Evolutionary conservation across 305 asterid genomes (phyloP), one percentile per base, ranked within the genome.

Genomic region (Stenogyne calaminthoides): DNA sequence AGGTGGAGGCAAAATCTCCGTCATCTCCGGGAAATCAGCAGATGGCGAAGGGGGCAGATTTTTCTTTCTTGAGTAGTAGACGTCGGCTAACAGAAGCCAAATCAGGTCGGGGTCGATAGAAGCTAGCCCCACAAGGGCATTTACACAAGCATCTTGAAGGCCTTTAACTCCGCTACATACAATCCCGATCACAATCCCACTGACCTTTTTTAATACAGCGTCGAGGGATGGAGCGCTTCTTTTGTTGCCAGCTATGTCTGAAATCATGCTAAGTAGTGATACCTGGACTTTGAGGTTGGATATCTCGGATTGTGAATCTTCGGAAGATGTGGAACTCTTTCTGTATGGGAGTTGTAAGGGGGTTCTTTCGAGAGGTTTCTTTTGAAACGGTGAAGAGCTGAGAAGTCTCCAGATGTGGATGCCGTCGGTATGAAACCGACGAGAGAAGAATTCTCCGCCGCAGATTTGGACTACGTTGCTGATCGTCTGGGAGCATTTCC

Each of bases 371-470:
- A 77, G 68, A 62, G 84, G 82, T 22, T 79, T 87, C 82, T 79
- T 86, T 73, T 87, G 96, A 67, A 86, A 95, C 6, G 99, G 99
- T 4, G 99, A 90, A 37, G 91, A 72, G 88, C 76, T 85, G 10
- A 92, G 88, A 62, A 92, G 87, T 73, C 82, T 92, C 98, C 97
- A 95, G 62, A 95, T 75, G 88, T 95, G 94, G 81, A 40, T n/a
- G 27, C 98, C 99, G 27, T 95, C 97, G 0, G 86, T 52, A 16
- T 78, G 88, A 67, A 95, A 90, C 29, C 99, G 97, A n/a, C 99
- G 96, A 46, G 96, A 73, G 65, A 95, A 95, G 96, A 95, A 95
- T 42, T 95, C 91, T 11, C 99, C 99, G 2, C 99, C 99, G n/a
- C 99, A 84, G 25, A 84, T 81, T 72, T 81, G 93, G 36, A 95